Percentiles rank a stretch among this genome's conserved stretches.
Conservation (phyloP, 2,329 filamentous ascomycete species). For the Colletotrichum tropicale region DNA sequence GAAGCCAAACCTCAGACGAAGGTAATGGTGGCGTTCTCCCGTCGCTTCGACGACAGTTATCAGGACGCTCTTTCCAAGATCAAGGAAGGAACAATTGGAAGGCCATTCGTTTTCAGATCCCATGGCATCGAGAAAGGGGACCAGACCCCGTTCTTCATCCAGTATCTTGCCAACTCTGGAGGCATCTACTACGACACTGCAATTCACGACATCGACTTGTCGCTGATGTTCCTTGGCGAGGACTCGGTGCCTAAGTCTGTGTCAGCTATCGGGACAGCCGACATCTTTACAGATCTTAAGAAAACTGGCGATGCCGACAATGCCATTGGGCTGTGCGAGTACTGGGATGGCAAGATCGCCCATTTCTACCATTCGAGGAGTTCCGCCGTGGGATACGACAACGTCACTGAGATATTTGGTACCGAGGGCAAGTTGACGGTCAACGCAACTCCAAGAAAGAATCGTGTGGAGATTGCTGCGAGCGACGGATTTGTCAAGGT, state of each 20-base stretch:
- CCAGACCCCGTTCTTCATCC: slow-evolving; percentile 68
- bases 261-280: not conserved
- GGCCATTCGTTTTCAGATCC: slow-evolving; percentile 62
- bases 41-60: slow-evolving; percentile 69
- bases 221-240: not conserved
- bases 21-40: slow-evolving; percentile 40
- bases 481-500: slow-evolving; percentile 23
- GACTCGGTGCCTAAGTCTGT: not conserved
- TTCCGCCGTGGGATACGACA: slow-evolving; percentile 45
- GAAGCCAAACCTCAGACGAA: slow-evolving; percentile 55
- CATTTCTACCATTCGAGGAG: slow-evolving; percentile 48
- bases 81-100: slow-evolving; percentile 59
- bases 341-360: slow-evolving; percentile 45
- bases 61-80: slow-evolving; percentile 60
- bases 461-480: slow-evolving; percentile 27
- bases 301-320: slow-evolving; percentile 42
- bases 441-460: slow-evolving; percentile 31
- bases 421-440: slow-evolving; percentile 40
- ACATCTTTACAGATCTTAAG: not conserved
- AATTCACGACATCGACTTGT: slow-evolving; percentile 64
- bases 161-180: slow-evolving; percentile 67
- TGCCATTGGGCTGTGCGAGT: slow-evolving; percentile 47
- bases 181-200: slow-evolving; percentile 75
- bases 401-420: slow-evolving; percentile 45
- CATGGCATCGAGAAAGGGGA: slow-evolving; percentile 72